Conservation (phyloP, 1,284 basidiomycete species). For the Grifola frondosa region DNA sequence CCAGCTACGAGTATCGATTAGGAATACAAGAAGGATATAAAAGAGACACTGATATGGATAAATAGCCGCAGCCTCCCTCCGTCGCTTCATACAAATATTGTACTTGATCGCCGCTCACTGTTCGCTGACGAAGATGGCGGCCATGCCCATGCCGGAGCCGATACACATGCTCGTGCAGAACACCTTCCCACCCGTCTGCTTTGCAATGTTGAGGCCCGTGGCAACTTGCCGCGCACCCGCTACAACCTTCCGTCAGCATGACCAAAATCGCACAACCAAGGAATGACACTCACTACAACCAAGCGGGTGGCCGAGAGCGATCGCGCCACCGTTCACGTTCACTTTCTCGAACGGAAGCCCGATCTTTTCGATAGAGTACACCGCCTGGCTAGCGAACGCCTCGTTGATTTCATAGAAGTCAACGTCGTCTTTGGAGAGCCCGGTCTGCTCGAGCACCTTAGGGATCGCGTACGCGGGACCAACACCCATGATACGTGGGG, state of each 20-base stretch:
- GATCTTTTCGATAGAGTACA: constrained; percentile 78
- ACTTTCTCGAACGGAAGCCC: constrained; percentile 80
- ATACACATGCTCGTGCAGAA: constrained; percentile 97
- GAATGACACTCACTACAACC: constrained; percentile 63
- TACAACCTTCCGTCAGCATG: constrained; percentile 25
- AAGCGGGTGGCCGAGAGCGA: constrained; percentile 85
- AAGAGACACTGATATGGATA: no score
- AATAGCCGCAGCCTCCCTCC: no score
- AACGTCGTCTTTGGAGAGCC: constrained; percentile 74
- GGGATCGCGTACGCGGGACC: constrained; percentile 93
- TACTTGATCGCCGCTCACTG: constrained; percentile 41
- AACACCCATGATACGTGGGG: constrained; percentile 88
- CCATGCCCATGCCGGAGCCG: constrained; percentile 90
- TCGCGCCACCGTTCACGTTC: constrained; percentile 87
- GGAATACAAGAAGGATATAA: no score
- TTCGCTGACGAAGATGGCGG: constrained; percentile 82
- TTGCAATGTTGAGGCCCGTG: constrained; percentile 81
- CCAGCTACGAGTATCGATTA: no score
- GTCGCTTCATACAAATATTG: no score
- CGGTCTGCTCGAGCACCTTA: constrained; percentile 70
- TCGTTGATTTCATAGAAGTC: constrained; percentile 97
- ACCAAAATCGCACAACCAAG: neutral
- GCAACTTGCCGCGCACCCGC: constrained; percentile 89
- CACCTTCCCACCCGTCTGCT: constrained; percentile 71
- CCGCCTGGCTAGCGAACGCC: constrained; percentile 87